Evolutionary conservation across 176 grass and related monocot species (phyloP).

Genomic region (Lolium perenne): DNA sequence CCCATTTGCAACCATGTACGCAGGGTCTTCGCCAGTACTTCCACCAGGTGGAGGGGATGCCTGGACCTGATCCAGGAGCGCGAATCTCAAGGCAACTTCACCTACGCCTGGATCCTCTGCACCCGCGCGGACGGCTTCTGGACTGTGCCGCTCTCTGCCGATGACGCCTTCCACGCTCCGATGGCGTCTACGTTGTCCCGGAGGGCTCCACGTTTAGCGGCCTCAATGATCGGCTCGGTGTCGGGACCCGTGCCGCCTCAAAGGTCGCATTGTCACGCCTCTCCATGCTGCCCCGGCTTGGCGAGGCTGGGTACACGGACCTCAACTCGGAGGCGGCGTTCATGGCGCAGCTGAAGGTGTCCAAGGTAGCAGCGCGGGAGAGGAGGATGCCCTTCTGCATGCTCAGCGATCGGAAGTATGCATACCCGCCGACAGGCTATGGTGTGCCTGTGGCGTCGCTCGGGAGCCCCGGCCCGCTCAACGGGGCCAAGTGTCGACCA

Average conservation of each 20-base stretch:
- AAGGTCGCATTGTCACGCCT: slow-evolving; percentile 59
- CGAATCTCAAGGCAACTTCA: slow-evolving; percentile 59
- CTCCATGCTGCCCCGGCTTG: slow-evolving; percentile 53
- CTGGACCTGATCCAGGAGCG: slow-evolving; percentile 63
- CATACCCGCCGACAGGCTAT: slow-evolving; percentile 50
- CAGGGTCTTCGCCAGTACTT: slow-evolving; percentile 91
- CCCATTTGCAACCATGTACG: not conserved
- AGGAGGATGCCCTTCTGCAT: slow-evolving; percentile 68
- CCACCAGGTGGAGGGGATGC: slow-evolving; percentile 75
- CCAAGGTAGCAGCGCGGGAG: slow-evolving; percentile 21
- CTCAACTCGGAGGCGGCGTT: slow-evolving; percentile 84
- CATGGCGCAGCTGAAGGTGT: slow-evolving; percentile 56
- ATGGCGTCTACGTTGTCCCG: slow-evolving; percentile 57
- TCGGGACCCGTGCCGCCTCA: slow-evolving; percentile 47
- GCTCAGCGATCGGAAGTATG: slow-evolving; percentile 67
- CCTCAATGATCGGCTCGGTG: slow-evolving; percentile 81
- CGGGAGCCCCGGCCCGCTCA: slow-evolving; percentile 64
- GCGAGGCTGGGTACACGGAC: slow-evolving; percentile 39
- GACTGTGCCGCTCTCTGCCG: slow-evolving; percentile 41
- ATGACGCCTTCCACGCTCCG: not conserved
- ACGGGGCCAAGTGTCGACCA: slow-evolving; percentile 83
- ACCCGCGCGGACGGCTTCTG: slow-evolving; percentile 86
- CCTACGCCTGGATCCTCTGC: slow-evolving; percentile 70
- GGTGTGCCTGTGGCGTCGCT: slow-evolving; percentile 78
- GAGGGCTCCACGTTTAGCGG: slow-evolving; percentile 72